Base-by-base conservation (phyloP, 1,139 yeast species). In the Taphrina confusa region DNA sequence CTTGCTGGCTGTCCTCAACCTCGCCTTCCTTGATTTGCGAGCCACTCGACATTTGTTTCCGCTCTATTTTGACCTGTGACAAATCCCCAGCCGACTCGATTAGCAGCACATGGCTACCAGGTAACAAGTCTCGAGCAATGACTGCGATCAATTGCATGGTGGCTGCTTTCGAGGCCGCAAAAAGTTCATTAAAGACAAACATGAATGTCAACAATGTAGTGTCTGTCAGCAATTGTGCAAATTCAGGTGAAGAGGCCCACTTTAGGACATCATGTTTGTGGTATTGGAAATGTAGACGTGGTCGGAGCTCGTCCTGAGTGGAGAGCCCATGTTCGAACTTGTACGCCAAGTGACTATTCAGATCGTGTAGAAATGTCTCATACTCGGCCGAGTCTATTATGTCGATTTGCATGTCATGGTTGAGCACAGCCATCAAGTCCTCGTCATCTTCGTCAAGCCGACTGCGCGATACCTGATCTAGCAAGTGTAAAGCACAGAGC, bases 141-240 rank as follows among this genome's bases (percentile, higher is more conserved):
- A 36, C 50, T 9, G 47, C 50, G 25, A 54, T 54, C 51, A 54
- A 27, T 3, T 25, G 37, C 51, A 54, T 44, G 28, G 58, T 34
- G n/a, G 23, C 37, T 8, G 27, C 27, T 3, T 46, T 45, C n/a
- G 58, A 54, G 16, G 58, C 50, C 12, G 58, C 58, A 27, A 54
- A 54, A 4, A 54, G 49, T 25, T 54, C 58, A 20, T 54, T 54
- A 16, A 54, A 54, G 44, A 54, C 58, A 54, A 54, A 54, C 58
- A 54, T 54, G 22, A 54, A 54, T 9, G 58, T 54, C 34, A 54
- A 20, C 27, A 54, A 23, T 11, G 58, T 54, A 12, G 58, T 54
- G 20, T 44, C 58, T 3, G 22, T n/a, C n/a, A 54, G 34, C 4
- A 54, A 8, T 1, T 14, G 11, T 14, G 58, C 51, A 20, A 54